Evolutionary conservation across 129 eudicot species (phyloP), one percentile per base, ranked within the genome.

Genomic region (Cynara cardunculus): DNA sequence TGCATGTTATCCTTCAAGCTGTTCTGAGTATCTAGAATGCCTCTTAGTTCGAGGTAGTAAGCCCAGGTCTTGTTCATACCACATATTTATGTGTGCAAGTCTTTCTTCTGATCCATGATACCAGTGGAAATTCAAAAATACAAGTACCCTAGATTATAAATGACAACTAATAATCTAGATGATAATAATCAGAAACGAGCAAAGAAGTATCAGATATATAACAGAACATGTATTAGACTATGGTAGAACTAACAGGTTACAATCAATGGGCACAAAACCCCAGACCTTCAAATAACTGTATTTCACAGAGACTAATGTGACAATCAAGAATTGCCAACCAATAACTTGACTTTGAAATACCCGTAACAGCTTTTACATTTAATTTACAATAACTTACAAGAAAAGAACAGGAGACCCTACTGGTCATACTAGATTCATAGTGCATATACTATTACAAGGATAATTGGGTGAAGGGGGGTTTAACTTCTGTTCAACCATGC

Each of bases 401-500:
- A 84, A 78, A 78, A 82, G 84, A 70, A 88, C 71, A 86, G 70
- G 32, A 67, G 80, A 82, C 87, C 79, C 78, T 77, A 82, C 62
- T 64, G 81, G 85, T 87, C 69, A 71, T 72, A 24, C 44, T 66
- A 76, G 62, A 71, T 87, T 74, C 89, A 71, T 69, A 87, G 49
- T 49, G 72, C 59, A 65, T 25, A 27, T 35, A 71, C 46, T 46
- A 77, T 41, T 85, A 80, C 87, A 84, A 39, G 49, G 61, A 74
- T 80, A 18, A 82, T 14, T 61, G 28, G 67, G 86, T 27, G 71
- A 66, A 69, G 77, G 66, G 82, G 69, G 65, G 96, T 87, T 92
- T 82, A 92, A 93, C 97, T 91, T 93, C 49, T 86, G 97, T 91
- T 89, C 84, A 91, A 92, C 96, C 96, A 87, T 75, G 41, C 70